Percentiles rank a stretch among this genome's conserved stretches.
Evolutionary conservation across 352 stramenopile genomes (phyloP).

Genomic region (Globisporangium paroecandrum): DNA sequence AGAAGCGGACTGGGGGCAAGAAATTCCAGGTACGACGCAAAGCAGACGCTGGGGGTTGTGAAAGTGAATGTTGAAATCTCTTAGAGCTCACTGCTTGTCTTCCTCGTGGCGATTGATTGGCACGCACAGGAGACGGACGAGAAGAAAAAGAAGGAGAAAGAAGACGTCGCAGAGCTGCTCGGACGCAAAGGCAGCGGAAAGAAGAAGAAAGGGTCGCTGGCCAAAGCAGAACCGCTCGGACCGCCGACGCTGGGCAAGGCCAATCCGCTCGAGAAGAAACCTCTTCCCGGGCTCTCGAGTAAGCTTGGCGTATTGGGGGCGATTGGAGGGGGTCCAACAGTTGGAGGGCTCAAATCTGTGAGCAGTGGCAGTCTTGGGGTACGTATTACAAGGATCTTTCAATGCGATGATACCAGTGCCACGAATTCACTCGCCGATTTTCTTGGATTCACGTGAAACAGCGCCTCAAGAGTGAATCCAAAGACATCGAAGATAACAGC

Average conservation of each 20-base stretch:
- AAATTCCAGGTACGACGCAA: conserved; percentile 28
- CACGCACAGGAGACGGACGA: conserved; percentile 52
- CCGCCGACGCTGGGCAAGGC: conserved; percentile 36
- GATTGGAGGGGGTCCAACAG: conserved; percentile 20
- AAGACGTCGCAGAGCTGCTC: conserved; percentile 78
- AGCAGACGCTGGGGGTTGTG: background rate
- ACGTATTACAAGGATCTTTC: conserved; percentile 12
- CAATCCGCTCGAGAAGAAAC: conserved; percentile 70
- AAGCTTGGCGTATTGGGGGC: conserved; percentile 31
- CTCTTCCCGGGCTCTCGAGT: conserved; percentile 44
- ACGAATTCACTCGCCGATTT: background rate
- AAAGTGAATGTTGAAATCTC: background rate
- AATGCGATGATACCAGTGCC: background rate
- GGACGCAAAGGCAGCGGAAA: conserved; percentile 48
- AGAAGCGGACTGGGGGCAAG: conserved; percentile 39
- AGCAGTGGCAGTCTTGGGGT: conserved; percentile 45
- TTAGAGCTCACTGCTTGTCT: background rate
- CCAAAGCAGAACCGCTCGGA: conserved; percentile 42
- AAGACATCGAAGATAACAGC: conserved; percentile 32
- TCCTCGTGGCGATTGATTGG: background rate
- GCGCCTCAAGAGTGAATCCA: conserved; percentile 28
- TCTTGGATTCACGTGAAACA: conserved; percentile 9
- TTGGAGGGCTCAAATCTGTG: conserved; percentile 38
- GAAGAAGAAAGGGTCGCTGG: conserved; percentile 52
- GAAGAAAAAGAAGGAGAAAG: conserved; percentile 77